Percentiles rank a stretch among this genome's conserved stretches.
Conservation (phyloP, 2,329 filamentous ascomycete species). For the Monilinia laxa region DNA sequence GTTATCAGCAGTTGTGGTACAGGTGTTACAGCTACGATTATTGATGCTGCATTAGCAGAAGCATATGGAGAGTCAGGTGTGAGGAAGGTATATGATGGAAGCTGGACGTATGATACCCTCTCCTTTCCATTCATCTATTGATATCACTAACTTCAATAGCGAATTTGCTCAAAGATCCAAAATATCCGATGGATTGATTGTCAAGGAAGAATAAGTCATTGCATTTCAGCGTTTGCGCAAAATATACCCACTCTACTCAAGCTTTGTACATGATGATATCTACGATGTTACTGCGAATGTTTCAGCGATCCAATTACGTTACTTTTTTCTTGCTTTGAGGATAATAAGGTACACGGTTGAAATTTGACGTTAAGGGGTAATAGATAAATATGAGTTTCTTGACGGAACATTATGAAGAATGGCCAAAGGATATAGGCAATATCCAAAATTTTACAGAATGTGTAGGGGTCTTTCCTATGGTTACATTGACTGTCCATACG, state of each 20-base stretch:
- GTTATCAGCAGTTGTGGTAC: constrained; percentile 90
- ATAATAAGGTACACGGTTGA: constrained; percentile 1
- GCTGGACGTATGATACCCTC: constrained; percentile 81
- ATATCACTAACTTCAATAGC: constrained; percentile 41
- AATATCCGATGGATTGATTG: constrained; percentile 61
- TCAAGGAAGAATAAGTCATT: constrained; percentile 45
- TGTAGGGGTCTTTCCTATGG: not conserved
- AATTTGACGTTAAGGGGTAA: constrained; percentile 5
- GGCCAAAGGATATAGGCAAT: not conserved
- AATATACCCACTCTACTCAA: constrained; percentile 24
- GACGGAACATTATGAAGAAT: not conserved
- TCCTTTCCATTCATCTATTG: not conserved
- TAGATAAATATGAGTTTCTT: not conserved
- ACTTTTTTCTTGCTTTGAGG: not conserved
- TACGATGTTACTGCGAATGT: constrained; percentile 8
- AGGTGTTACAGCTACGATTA: constrained; percentile 86
- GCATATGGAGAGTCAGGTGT: constrained; percentile 68
- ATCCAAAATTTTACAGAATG: not conserved
- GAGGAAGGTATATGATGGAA: constrained; percentile 86
- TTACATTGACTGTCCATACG: not conserved
- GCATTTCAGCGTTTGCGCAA: constrained; percentile 21
- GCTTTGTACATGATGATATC: constrained; percentile 20
- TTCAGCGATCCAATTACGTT: constrained; percentile 7
- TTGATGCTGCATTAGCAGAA: constrained; percentile 82
- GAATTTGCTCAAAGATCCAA: constrained; percentile 68